Base-by-base conservation (phyloP, 1,139 yeast genomes). In the Saccharomyces hybrid region DNA sequence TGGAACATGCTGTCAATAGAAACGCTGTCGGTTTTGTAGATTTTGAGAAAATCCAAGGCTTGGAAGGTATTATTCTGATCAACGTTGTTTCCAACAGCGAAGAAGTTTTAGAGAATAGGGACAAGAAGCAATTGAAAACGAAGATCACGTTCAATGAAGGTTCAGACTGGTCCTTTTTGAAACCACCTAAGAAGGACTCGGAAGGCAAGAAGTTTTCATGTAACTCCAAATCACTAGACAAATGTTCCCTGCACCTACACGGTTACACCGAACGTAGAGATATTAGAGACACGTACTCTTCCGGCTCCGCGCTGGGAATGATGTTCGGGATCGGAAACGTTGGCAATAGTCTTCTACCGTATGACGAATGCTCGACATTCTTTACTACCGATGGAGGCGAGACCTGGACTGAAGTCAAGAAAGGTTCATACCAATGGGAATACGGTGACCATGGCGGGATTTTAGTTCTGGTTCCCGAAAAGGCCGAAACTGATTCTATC, bases 381-480 rank as follows among this genome's bases (percentile, higher is more conserved):
- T 72, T 93, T 59, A 84, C 96, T 12, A 75, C 78, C 4, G 97
- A 95, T 72, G 99, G 95, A 2, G 99, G 99, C 49, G 72, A 83
- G 3, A 79, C 91, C 2, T 93, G 99, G 99, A 81, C 71, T 55
- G 96, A 89, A 70, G 74, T 90, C 28, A 78, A 73, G 53, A 80
- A 85, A 59, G 95, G 96, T 1, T 79, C 81, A 0, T 79, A 80
- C 64, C 86, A 86, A 81, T 95, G 98, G 98, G 98, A 91, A 69
- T 93, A 78, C 70, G 99, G 98, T 57, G 99, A 95, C 68, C 86
- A 90, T 61, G 99, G 99, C 6, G 83, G 96, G 0, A 79, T 95
- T 47, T 73, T 93, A 56, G 89, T 87, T 1, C 71, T 91, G 51
- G 93, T 86, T 3, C 76, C 81, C 52, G 81, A 81, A 24, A 73